These are phyloP conservation scores for Royoungia palumana DNA, from an alignment of 768 basidiomycete species.

Conservation along the genomic window DNA sequence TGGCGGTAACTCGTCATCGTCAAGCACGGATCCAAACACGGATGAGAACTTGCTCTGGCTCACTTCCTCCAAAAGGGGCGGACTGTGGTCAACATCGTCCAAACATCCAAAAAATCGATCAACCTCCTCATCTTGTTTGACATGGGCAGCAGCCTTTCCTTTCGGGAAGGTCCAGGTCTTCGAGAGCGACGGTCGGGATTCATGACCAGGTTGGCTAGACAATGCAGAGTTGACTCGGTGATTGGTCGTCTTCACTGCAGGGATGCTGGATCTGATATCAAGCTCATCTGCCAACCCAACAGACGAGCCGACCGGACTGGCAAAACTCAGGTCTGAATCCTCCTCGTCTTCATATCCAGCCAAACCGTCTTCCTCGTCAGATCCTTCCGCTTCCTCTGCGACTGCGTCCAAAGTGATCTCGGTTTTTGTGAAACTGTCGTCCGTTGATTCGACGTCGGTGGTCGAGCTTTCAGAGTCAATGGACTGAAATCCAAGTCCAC, in stretches of 20 bases:
- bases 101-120: constrained; percentile 78
- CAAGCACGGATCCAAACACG: constrained; percentile 46
- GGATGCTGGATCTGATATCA: constrained; percentile 7
- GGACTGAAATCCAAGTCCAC: constrained; percentile 53
- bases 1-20: constrained; percentile 46
- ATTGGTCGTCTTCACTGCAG: constrained; percentile 12
- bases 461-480: constrained; percentile 62
- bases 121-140: constrained; percentile 42
- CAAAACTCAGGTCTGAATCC: constrained; percentile 49
- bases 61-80: constrained; percentile 46
- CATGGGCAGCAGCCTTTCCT: constrained; percentile 22
- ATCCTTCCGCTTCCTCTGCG: constrained; percentile 41
- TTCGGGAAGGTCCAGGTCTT: constrained; percentile 69
- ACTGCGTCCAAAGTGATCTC: constrained; percentile 54
- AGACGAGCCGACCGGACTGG: constrained; percentile 47
- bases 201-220: constrained; percentile 26
- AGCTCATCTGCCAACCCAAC: constrained; percentile 53
- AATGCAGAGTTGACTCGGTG: constrained; percentile 1
- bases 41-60: constrained; percentile 58
- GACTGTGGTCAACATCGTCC: constrained; percentile 52
- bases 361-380: constrained; percentile 51
- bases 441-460: constrained; percentile 65
- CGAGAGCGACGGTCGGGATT: constrained; percentile 46
- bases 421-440: constrained; percentile 40
- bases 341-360: constrained; percentile 71